Base-by-base conservation (phyloP, 2,329 filamentous ascomycete species). In the Paracorniculantispora psalliotae region DNA sequence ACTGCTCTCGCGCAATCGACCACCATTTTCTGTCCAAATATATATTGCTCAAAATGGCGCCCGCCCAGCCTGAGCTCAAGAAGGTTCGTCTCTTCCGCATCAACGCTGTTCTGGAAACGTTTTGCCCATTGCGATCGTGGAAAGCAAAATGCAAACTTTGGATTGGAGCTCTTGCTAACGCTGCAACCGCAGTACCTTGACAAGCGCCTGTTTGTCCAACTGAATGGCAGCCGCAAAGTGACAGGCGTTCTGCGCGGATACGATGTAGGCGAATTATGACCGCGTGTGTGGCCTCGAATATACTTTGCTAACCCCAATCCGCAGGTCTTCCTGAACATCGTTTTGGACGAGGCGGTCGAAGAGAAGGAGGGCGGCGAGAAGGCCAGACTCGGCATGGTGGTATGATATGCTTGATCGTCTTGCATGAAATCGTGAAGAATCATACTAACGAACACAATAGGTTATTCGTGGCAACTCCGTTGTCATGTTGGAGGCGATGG, bases 31-130 rank as follows among this genome's bases (percentile, higher is more conserved):
- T 19, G 61, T 61, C 61, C 48, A 61, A 62, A 59, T 61, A 35
- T 62, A 63, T 61, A 69, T 61, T 67, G 66, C 67, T 74, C 79
- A 89, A 81, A 66, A 99, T 99, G 94, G 91, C 94, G 79, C 93
- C 96, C 87, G 92, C 94, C 74, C 94, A 97, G 79, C 94, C 94
- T 69, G 96, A 99, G 81, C 85, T 99, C 64, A 99, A 97, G 80
- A 99, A 97, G 87, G 94, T 96, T 77, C 26, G 66, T 41, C 1
- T 6, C 41, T 0, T 60, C 10, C 4, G 12, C 1, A 13, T 39
- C 17, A 6, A 30, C 6, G 25, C 17, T n/a, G 19, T 26, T 35
- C n/a, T 26, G 19, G 3, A 8, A 10, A n/a, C n/a, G n/a, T 50
- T 44, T 23, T 10, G 17, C 25, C 13, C 35, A 10, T 25, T 23